A percentile compares a stretch with the other conserved stretches of the same genome.
Conservation (phyloP, 1,284 basidiomycete species). For the Papiliotrema nemorosa region DNA sequence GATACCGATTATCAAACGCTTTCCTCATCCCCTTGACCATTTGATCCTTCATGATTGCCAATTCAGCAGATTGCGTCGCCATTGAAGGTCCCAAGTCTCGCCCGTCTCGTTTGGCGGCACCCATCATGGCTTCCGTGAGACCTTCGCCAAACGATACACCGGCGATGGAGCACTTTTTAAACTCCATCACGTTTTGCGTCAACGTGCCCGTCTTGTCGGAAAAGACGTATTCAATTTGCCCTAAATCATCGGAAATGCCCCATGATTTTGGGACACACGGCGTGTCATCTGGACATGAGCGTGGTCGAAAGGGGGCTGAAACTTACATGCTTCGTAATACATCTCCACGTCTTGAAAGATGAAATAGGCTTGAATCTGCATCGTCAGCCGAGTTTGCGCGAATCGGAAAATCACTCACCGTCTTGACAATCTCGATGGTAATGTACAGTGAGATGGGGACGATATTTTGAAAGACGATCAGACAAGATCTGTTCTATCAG, state of each 20-base stretch:
- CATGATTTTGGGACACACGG: constrained; percentile 93
- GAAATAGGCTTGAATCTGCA: constrained; percentile 83
- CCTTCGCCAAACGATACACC: constrained; percentile 88
- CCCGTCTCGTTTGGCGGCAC: constrained; percentile 80
- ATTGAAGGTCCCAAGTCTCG: constrained; percentile 62
- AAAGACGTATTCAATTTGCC: constrained; percentile 97
- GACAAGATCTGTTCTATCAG: constrained; percentile 60
- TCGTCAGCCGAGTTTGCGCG: background rate
- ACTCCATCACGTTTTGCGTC: constrained; percentile 97
- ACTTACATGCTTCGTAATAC: constrained; percentile 73
- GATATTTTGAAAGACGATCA: constrained; percentile 97
- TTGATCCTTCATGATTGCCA: constrained; percentile 64
- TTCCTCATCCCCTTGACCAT: constrained; percentile 75
- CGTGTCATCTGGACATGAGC: constrained; percentile 58
- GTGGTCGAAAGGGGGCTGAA: background rate
- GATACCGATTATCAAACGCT: constrained; percentile 84
- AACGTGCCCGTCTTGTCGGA: constrained; percentile 97
- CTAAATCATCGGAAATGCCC: constrained; percentile 97
- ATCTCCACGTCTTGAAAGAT: constrained; percentile 96
- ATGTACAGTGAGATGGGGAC: constrained; percentile 96
- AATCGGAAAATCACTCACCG: constrained; percentile 12
- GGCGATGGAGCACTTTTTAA: constrained; percentile 88
- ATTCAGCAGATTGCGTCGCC: constrained; percentile 64
- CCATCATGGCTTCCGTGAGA: constrained; percentile 89
- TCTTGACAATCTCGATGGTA: constrained; percentile 97